phyloP scores from a whole-genome alignment of 2,329 filamentous ascomycete species.

The Blumeria graminis region DNA sequence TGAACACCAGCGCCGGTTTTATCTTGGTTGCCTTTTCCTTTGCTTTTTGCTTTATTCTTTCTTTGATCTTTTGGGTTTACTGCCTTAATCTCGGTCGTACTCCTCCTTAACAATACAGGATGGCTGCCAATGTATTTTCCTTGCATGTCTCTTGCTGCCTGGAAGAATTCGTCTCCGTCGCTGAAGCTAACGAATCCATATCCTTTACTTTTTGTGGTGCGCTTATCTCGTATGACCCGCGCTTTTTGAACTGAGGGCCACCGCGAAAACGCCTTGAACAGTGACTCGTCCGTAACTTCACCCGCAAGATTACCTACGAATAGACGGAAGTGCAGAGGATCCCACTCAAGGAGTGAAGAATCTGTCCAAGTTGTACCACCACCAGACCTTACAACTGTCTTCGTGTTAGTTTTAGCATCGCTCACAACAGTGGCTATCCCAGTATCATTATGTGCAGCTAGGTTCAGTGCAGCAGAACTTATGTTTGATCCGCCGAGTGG shows the following conservation, averaged over 20 bases:
- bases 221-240: slow-evolving; percentile 81
- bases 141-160: slow-evolving; percentile 92
- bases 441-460: slow-evolving; percentile 22
- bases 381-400: slow-evolving; percentile 70
- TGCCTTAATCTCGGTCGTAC: slow-evolving; percentile 75
- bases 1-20: slow-evolving; percentile 26
- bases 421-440: slow-evolving; percentile 19
- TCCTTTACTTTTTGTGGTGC: slow-evolving; percentile 85
- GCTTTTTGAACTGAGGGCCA: slow-evolving; percentile 82
- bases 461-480: slow-evolving; percentile 43
- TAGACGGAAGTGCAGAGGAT: slow-evolving; percentile 76
- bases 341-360: slow-evolving; percentile 75
- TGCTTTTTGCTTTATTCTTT: slow-evolving; percentile 19
- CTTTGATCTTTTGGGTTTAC: slow-evolving; percentile 41
- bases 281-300: slow-evolving; percentile 87
- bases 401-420: slow-evolving; percentile 34
- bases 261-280: slow-evolving; percentile 77
- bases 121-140: slow-evolving; percentile 98
- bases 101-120: slow-evolving; percentile 66
- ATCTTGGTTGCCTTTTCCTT: slow-evolving; percentile 16
- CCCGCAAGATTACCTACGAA: slow-evolving; percentile 94
- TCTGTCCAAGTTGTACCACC: slow-evolving; percentile 90
- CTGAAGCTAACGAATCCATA: slow-evolving; percentile 94
- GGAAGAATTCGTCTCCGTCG: slow-evolving; percentile 89
- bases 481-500: slow-evolving; percentile 20